phyloP scores from a whole-genome alignment of 768 basidiomycete species.

The Rhodosporidiobolus odoratus region DNA sequence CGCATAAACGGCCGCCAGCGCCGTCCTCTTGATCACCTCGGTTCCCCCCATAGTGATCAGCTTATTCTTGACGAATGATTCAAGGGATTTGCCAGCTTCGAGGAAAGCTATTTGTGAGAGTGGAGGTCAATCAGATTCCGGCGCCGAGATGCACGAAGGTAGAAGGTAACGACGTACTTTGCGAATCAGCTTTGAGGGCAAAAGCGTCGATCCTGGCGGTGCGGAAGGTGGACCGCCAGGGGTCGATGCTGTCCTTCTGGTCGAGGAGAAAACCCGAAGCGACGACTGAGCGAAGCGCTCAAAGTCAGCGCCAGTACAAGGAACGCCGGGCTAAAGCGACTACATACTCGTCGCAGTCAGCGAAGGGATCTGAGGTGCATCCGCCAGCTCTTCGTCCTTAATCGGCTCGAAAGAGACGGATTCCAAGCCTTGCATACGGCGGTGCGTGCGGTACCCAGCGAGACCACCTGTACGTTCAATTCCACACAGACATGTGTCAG shows the following conservation, averaged over 20 bases:
- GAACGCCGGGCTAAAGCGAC: not conserved
- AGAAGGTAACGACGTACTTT: slow-evolving; percentile 39
- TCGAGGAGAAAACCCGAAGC: slow-evolving; percentile 50
- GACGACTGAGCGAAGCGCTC: slow-evolving; percentile 46
- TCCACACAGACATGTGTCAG: not conserved
- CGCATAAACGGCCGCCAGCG: slow-evolving; percentile 49
- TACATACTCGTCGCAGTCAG: slow-evolving; percentile 26
- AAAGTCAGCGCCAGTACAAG: not conserved
- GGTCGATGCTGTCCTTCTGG: slow-evolving; percentile 46
- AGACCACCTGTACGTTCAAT: slow-evolving; percentile 29
- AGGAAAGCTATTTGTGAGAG: slow-evolving; percentile 41
- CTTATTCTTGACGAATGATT: slow-evolving; percentile 43
- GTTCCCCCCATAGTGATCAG: slow-evolving; percentile 37
- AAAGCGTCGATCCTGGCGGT: slow-evolving; percentile 47
- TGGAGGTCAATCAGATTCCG: not conserved
- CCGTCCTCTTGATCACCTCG: slow-evolving; percentile 51
- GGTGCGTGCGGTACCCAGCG: slow-evolving; percentile 37
- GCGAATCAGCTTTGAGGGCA: slow-evolving; percentile 47
- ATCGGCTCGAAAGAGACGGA: slow-evolving; percentile 39
- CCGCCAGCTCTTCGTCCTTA: slow-evolving; percentile 20
- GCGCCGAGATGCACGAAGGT: not conserved
- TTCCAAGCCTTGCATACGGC: slow-evolving; percentile 41
- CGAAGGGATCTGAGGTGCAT: slow-evolving; percentile 39
- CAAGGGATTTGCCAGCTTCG: slow-evolving; percentile 43
- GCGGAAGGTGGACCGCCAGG: slow-evolving; percentile 39